A percentile compares a stretch with the other conserved stretches of the same genome.
phyloP scores from a whole-genome alignment of 2,329 filamentous ascomycete genomes.

The Colletotrichum tofieldiae region DNA sequence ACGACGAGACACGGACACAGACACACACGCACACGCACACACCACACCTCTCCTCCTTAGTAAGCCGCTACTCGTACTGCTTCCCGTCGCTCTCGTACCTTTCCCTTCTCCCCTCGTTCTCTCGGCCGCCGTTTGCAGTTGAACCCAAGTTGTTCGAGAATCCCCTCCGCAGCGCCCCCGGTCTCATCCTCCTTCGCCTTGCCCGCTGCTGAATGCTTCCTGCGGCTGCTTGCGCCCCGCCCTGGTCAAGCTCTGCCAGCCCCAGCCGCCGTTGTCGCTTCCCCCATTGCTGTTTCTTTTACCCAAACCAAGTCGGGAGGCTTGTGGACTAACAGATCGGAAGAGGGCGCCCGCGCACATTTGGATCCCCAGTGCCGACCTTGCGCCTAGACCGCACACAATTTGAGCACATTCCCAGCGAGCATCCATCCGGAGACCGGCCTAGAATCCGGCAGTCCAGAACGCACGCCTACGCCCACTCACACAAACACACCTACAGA shows the following conservation, averaged over 20 bases:
- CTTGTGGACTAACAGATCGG: conserved; percentile 23
- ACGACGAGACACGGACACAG: conserved; percentile 7
- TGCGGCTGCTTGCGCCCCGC: conserved; percentile 28
- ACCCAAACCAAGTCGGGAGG: conserved; percentile 16
- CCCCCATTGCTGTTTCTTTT: conserved; percentile 5
- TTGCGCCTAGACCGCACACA: conserved; percentile 33
- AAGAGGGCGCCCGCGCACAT: conserved; percentile 22
- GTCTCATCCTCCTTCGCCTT: conserved; percentile 11
- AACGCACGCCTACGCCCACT: conserved; percentile 22
- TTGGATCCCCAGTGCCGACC: conserved; percentile 2
- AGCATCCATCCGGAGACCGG: conserved; percentile 31
- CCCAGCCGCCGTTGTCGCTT: conserved; percentile 33
- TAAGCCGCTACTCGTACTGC: conserved; percentile 25
- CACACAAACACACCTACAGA: neutral
- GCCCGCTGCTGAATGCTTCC: conserved; percentile 16
- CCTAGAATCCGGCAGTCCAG: conserved; percentile 26
- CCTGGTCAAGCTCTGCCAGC: conserved; percentile 20
- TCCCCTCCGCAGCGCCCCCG: neutral
- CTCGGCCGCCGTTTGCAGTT: conserved; percentile 37
- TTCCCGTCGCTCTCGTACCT: conserved; percentile 26
- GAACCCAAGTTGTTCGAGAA: conserved; percentile 34
- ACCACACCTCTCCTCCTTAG: conserved; percentile 21
- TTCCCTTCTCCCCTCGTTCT: neutral
- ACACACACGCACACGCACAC: neutral
- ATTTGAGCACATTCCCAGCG: conserved; percentile 37